A percentile compares a stretch with the other conserved stretches of the same genome.
Evolutionary conservation across 2,329 filamentous ascomycete species (phyloP).

Genomic region (Dactylellina parvicollis): DNA sequence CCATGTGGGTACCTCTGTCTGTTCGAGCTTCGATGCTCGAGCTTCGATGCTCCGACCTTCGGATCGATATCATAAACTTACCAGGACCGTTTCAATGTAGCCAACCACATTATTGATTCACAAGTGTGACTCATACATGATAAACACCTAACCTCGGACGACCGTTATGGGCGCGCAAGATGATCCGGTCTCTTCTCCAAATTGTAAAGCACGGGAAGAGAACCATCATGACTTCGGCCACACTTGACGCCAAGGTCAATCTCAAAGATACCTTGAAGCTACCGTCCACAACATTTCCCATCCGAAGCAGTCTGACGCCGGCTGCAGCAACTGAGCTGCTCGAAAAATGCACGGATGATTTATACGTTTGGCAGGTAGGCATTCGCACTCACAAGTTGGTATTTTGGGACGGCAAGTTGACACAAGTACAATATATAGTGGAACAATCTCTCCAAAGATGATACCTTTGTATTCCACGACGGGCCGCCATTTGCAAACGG

Average conservation of each 20-base stretch:
- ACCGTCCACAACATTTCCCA: slow-evolving; percentile 76
- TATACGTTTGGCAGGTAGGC: slow-evolving; percentile 84
- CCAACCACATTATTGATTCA: slow-evolving; percentile 39
- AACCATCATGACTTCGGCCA: slow-evolving; percentile 51
- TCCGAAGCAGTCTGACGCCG: slow-evolving; percentile 52
- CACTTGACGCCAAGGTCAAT: slow-evolving; percentile 39
- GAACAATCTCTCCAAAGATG: slow-evolving; percentile 65
- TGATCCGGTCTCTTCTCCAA: slow-evolving; percentile 42
- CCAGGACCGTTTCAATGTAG: slow-evolving; percentile 20
- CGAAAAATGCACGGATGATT: slow-evolving; percentile 80
- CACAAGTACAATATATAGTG: slow-evolving; percentile 56
- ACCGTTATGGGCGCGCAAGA: slow-evolving; percentile 19
- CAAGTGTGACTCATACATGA: slow-evolving; percentile 37
- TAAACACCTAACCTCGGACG: slow-evolving; percentile 5
- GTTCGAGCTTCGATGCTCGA: slow-evolving; percentile 8
- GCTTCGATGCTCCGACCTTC: slow-evolving; percentile 10
- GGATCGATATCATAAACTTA: slow-evolving; percentile 10
- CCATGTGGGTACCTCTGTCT: slow-evolving; percentile 39
- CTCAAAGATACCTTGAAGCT: slow-evolving; percentile 67
- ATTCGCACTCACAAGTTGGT: background rate
- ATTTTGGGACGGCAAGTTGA: background rate
- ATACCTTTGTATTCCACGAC: slow-evolving; percentile 86
- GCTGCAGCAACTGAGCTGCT: slow-evolving; percentile 68
- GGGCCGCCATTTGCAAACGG: slow-evolving; percentile 98
- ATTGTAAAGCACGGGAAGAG: slow-evolving; percentile 37